Evolutionary conservation across 1,139 yeast genomes (phyloP).

Genomic region (Insectozyma bohioensis): DNA sequence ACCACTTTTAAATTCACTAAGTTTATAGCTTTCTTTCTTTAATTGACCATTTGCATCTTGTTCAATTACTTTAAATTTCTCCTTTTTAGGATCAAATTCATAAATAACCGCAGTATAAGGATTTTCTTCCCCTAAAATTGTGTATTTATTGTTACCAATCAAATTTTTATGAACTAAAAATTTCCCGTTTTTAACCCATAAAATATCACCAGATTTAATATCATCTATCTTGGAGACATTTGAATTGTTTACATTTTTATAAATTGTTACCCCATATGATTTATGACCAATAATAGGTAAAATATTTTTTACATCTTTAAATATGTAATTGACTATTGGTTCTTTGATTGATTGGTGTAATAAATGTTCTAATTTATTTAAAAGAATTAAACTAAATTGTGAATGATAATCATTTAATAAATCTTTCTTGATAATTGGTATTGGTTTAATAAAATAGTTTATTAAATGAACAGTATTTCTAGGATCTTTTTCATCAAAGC

Average conservation of each 20-base stretch:
- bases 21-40: constrained; percentile 60
- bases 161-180: constrained; percentile 69
- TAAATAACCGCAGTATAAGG: constrained; percentile 46
- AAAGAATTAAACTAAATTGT: constrained; percentile 43
- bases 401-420: constrained; percentile 52
- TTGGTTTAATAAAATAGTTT: constrained; percentile 38
- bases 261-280: constrained; percentile 73
- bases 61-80: constrained; percentile 75
- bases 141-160: constrained; percentile 49
- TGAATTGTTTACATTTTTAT: constrained; percentile 43
- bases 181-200: constrained; percentile 71
- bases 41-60: constrained; percentile 54
- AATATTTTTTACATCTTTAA: no score
- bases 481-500: constrained; percentile 59
- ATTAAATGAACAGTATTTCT: constrained; percentile 48
- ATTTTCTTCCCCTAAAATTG: constrained; percentile 40
- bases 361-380: no score
- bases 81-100: constrained; percentile 74
- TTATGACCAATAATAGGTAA: constrained; percentile 64
- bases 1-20: constrained; percentile 76
- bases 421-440: constrained; percentile 50
- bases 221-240: constrained; percentile 61
- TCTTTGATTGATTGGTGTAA: no score
- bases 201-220: constrained; percentile 78
- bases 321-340: no score